A percentile compares a stretch with the other conserved stretches of the same genome.
phyloP scores from a whole-genome alignment of 768 basidiomycete genomes.

The Mycena olivaceomarginata region DNA sequence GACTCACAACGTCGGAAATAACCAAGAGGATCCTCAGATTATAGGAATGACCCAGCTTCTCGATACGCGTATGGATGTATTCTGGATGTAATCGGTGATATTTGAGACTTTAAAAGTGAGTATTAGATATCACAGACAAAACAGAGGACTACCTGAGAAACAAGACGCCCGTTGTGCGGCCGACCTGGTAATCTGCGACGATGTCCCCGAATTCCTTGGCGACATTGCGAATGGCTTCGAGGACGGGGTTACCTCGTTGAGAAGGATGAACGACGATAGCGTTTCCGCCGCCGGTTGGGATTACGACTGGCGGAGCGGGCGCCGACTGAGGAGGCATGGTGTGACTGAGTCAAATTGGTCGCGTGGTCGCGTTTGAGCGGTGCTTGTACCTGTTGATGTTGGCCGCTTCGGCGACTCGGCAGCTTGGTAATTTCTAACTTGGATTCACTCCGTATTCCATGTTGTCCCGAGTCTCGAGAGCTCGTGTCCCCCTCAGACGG shows the following conservation, averaged over 20 bases:
- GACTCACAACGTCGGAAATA: conserved; percentile 92
- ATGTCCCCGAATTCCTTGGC: conserved; percentile 97
- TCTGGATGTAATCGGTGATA: conserved; percentile 99
- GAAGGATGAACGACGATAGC: conserved; percentile 79
- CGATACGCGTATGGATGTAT: conserved; percentile 94
- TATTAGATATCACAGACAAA: background rate
- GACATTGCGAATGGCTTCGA: conserved; percentile 91
- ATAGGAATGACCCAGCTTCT: conserved; percentile 88
- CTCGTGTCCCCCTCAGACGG: conserved; percentile 35
- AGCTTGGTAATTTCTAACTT: background rate
- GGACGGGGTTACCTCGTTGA: conserved; percentile 93
- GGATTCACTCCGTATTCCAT: background rate
- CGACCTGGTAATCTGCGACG: conserved; percentile 95
- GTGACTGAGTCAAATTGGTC: background rate
- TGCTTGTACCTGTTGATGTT: background rate
- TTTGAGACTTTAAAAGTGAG: conserved; percentile 74
- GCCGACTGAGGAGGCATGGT: conserved; percentile 8
- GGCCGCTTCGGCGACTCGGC: conserved; percentile 4
- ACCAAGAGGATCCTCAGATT: conserved; percentile 91
- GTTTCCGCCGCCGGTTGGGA: conserved; percentile 73
- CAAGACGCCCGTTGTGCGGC: conserved; percentile 92
- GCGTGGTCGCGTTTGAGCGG: conserved; percentile 1
- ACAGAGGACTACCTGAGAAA: conserved; percentile 83
- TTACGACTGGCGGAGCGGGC: conserved; percentile 72
- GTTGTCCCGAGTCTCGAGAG: conserved; percentile 37